Evolutionary conservation across 257 asterid species (phyloP).

Genomic region (Voacanga thouarsii): DNA sequence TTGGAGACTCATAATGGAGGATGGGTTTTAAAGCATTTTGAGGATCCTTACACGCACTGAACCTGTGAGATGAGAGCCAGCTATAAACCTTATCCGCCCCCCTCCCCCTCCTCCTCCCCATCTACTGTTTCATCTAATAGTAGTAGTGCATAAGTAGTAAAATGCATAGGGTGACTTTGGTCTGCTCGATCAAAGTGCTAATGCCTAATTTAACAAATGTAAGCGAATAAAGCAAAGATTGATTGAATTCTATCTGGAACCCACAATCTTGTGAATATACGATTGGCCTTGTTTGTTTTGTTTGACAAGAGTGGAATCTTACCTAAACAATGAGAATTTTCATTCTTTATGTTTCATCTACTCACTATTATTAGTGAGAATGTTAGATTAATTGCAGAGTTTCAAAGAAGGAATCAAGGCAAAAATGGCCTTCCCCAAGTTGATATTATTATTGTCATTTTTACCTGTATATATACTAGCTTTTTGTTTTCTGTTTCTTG

Average conservation of each 20-base stretch:
- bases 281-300: background rate
- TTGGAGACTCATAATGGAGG: background rate
- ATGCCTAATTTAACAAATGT: constrained; percentile 17
- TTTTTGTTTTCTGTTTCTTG: background rate
- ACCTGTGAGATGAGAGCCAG: constrained; percentile 1
- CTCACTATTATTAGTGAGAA: background rate
- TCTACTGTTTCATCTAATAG: background rate
- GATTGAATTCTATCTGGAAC: constrained; percentile 11
- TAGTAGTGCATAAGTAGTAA: constrained; percentile 22
- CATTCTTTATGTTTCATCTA: background rate
- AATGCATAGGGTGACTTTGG: constrained; percentile 11
- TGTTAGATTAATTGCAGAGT: background rate
- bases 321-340: background rate
- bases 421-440: background rate
- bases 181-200: constrained; percentile 13
- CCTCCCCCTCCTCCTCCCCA: background rate
- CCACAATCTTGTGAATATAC: constrained; percentile 8
- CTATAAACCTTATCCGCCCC: constrained; percentile 14
- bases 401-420: background rate
- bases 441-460: no score
- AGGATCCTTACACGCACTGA: background rate
- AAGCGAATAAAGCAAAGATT: constrained; percentile 5
- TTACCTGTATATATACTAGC: no score
- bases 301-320: background rate
- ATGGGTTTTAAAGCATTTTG: constrained; percentile 6